Conservation (phyloP, 768 basidiomycete species). For the Clavaria fumosa region DNA sequence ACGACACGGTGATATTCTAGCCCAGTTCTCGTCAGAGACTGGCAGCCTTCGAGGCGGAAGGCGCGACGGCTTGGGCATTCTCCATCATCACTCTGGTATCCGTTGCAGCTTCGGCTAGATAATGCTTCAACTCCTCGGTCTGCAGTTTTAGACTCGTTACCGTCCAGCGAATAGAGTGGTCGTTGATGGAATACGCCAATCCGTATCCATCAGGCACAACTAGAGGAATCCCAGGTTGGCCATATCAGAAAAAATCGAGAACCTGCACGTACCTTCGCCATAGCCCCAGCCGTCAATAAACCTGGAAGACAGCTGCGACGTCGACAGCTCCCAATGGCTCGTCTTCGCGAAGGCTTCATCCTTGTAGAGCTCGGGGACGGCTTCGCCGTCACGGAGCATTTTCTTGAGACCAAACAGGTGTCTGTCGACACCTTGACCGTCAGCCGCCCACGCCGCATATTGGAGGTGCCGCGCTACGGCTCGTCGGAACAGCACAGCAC, state of each 20-base stretch:
- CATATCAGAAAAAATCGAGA: conserved; percentile 3
- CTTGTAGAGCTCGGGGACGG: conserved; percentile 54
- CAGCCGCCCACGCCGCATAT: conserved; percentile 84
- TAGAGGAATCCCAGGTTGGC: conserved; percentile 15
- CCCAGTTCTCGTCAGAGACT: no score
- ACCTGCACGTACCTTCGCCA: conserved; percentile 56
- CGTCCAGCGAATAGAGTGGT: conserved; percentile 77
- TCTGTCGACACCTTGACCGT: conserved; percentile 88
- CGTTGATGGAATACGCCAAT: conserved; percentile 78
- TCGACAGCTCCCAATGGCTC: conserved; percentile 86
- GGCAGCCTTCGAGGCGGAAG: no score
- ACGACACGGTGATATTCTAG: no score
- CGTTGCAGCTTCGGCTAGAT: conserved; percentile 65
- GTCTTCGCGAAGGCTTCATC: conserved; percentile 57
- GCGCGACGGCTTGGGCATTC: conserved; percentile 33
- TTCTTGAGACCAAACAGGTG: conserved; percentile 91
- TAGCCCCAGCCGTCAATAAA: conserved; percentile 96
- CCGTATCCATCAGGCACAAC: conserved; percentile 91
- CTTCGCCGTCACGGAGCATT: conserved; percentile 58
- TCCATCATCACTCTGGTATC: conserved; percentile 69
- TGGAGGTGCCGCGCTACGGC: conserved; percentile 75
- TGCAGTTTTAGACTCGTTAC: conserved; percentile 58
- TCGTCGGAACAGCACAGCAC: conserved; percentile 51
- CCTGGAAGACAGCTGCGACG: conserved; percentile 67
- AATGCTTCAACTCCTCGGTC: conserved; percentile 44